These are phyloP conservation scores for Nelumbo lutea DNA, from an alignment of 164 flowering plant genomes.

Conservation along the genomic window DNA sequence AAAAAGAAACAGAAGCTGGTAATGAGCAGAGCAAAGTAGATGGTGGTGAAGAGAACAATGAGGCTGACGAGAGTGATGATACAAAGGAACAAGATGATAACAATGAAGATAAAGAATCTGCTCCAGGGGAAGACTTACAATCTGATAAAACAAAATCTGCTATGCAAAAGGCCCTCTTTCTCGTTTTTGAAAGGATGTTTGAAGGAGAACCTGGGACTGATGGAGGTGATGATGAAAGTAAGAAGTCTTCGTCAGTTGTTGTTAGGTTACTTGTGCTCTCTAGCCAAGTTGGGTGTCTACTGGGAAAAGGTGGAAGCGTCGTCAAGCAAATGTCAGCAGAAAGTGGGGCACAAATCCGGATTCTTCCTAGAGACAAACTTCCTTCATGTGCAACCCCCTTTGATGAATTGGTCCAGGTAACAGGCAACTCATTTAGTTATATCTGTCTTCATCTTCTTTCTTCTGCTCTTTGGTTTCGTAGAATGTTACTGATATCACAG, in stretches of 20 bases:
- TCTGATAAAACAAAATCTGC: conserved; percentile 40
- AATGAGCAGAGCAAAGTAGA: conserved; percentile 34
- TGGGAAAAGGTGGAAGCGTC: conserved; percentile 76
- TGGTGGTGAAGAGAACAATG: conserved; percentile 28
- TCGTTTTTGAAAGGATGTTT: conserved; percentile 69
- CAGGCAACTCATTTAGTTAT: background rate
- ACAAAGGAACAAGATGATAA: conserved; percentile 26
- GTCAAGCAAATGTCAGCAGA: conserved; percentile 81
- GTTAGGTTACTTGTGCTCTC: conserved; percentile 75
- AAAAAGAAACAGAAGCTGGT: conserved; percentile 38
- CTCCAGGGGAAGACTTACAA: conserved; percentile 22
- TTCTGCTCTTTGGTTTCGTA: background rate
- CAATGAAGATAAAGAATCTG: conserved; percentile 36
- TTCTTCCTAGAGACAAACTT: conserved; percentile 81
- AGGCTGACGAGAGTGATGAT: conserved; percentile 24
- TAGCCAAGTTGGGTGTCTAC: conserved; percentile 69
- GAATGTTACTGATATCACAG: background rate
- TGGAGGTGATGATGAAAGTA: conserved; percentile 37
- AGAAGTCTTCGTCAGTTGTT: conserved; percentile 35
- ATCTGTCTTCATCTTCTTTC: background rate
- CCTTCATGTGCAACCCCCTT: conserved; percentile 66
- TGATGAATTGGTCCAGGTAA: conserved; percentile 88
- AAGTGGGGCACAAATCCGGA: conserved; percentile 84
- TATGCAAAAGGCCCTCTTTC: conserved; percentile 68
- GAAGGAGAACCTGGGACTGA: conserved; percentile 44